Percentiles rank a stretch among this genome's conserved stretches.
phyloP scores from a whole-genome alignment of 257 asterid species.

The Orobanche coerulescens region DNA sequence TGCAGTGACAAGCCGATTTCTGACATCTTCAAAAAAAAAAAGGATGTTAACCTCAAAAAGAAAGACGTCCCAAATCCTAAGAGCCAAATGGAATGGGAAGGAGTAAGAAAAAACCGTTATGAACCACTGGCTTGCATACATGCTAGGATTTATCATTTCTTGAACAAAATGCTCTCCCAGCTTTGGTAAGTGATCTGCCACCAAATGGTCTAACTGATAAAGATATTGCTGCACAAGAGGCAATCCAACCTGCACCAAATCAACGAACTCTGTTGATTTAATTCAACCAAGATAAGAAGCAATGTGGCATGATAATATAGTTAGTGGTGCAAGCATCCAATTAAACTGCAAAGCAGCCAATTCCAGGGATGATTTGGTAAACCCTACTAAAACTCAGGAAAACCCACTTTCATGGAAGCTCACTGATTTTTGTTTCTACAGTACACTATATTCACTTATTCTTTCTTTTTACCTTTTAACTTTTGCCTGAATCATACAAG shows the following conservation, averaged over 20 bases:
- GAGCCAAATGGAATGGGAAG: conserved; percentile 93
- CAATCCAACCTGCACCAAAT: conserved; percentile 71
- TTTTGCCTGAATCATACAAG: neutral
- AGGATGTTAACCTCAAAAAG: conserved; percentile 74
- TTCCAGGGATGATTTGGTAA: neutral
- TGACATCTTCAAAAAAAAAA: conserved; percentile 33
- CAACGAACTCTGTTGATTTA: conserved; percentile 14
- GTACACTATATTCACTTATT: neutral
- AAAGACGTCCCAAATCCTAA: conserved; percentile 98
- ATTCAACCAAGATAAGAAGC: neutral
- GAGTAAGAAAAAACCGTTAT: conserved; percentile 93
- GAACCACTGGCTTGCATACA: conserved; percentile 99
- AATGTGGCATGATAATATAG: neutral
- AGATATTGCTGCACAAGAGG: conserved; percentile 98
- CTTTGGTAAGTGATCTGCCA: conserved; percentile 47
- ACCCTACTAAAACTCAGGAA: neutral
- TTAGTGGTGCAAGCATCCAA: neutral
- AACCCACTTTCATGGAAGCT: neutral
- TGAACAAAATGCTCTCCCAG: conserved; percentile 81
- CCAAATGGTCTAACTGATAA: conserved; percentile 68
- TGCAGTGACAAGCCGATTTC: conserved; percentile 8
- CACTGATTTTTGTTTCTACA: neutral
- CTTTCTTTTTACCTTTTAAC: neutral
- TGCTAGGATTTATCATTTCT: conserved; percentile 97
- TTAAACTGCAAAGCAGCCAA: neutral